phyloP scores from a whole-genome alignment of 2,329 filamentous ascomycete species.

The Aspergillus caelatus region DNA sequence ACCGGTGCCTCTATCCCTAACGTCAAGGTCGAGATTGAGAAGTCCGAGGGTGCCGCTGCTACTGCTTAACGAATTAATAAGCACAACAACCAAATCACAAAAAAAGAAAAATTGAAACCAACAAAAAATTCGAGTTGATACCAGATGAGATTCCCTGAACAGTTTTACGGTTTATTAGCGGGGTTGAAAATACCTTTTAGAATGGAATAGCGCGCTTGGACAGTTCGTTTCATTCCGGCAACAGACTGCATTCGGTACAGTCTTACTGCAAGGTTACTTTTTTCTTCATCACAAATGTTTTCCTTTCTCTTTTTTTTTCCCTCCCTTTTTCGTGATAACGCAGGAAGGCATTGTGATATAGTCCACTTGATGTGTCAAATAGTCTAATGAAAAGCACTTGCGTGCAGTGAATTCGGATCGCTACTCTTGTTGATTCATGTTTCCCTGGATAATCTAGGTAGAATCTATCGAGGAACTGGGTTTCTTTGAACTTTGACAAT shows the following conservation, averaged over 20 bases:
- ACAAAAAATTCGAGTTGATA: slow-evolving; percentile 13
- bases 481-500: background rate
- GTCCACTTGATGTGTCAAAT: slow-evolving; percentile 11
- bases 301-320: slow-evolving; percentile 11
- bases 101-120: slow-evolving; percentile 14
- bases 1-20: slow-evolving; percentile 69
- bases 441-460: background rate
- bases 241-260: slow-evolving; percentile 30
- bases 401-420: slow-evolving; percentile 7
- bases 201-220: slow-evolving; percentile 14
- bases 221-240: background rate
- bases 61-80: slow-evolving; percentile 22
- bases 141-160: slow-evolving; percentile 11
- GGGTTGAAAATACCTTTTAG: slow-evolving; percentile 13
- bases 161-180: slow-evolving; percentile 10
- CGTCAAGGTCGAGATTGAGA: slow-evolving; percentile 50
- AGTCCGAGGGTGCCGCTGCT: slow-evolving; percentile 38
- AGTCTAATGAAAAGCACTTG: slow-evolving; percentile 16
- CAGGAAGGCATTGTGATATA: slow-evolving; percentile 17
- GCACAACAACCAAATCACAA: slow-evolving; percentile 5
- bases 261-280: slow-evolving; percentile 12
- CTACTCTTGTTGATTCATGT: background rate
- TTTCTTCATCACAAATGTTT: slow-evolving; percentile 4
- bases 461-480: background rate
- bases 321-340: slow-evolving; percentile 25